Evolutionary conservation across 2,329 filamentous ascomycete species (phyloP), one percentile per base, ranked within the genome.

Genomic region (Epichloe aotearoae): DNA sequence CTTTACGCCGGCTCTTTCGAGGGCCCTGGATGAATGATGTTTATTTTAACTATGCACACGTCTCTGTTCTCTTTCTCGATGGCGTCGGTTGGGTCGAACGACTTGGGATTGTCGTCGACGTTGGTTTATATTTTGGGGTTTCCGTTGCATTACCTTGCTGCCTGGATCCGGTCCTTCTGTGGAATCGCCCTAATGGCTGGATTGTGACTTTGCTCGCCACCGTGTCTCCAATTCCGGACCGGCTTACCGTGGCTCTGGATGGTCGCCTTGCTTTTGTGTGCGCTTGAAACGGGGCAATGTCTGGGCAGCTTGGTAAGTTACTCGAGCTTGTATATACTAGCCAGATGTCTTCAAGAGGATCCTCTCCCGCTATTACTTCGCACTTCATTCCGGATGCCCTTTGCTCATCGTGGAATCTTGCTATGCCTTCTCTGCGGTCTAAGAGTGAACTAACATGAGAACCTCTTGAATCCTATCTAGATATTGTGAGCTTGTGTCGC

Each of bases 271-370:
- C 33, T 36, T 37, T 47, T 51, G 17, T 56, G 62, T 46, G 42
- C 36, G 42, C 12, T 23, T 30, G 4, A 43, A 57, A 56, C 58
- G 56, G 58, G 65, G 64, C 62, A 60, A 63, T 60, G 63, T 70
- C 71, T 64, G 71, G 73, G 73, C 73, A 76, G 73, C 72, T 69
- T 72, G 73, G 73, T 75, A 67, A 75, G 73, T 70, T 59, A 61
- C 65, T 64, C 63, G 65, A 69, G 69, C 70, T 69, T 76, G 73
- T 75, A 75, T 71, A 74, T 75, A 73, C 68, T 66, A 65, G 65
- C 68, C 67, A 71, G 67, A 62, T 64, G 58, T 59, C 56, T 67
- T 65, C 64, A 67, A 65, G 61, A 69, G 70, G 63, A 63, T 59
- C 55, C 58, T 56, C 55, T 58, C 52, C 54, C 48, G 26, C 30